Evolutionary conservation across 257 asterid species (phyloP), one percentile per base, ranked within the genome.

Genomic region (Buddleja alternifolia): DNA sequence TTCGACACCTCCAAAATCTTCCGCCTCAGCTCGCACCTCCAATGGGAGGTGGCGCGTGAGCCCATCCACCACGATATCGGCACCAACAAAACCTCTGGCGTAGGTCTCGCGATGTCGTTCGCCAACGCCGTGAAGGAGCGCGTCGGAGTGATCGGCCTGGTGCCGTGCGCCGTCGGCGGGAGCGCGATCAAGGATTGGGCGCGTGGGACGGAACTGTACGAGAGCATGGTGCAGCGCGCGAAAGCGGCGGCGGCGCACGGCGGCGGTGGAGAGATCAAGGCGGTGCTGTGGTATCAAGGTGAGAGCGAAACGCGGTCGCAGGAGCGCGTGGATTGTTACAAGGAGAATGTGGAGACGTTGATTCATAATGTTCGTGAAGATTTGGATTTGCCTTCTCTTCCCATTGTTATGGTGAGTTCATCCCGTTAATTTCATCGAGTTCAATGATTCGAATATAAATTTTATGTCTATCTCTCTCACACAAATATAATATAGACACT

Each of bases 161-260:
- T 92, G 14, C 98, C 97, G 21, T 92, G 98, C 70, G 98, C 98
- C 17, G 82, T 92, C 29, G 97, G 98, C 1, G 98, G 98, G 14
- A 90, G 97, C 3, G 91, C 91, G 40, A 88, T 92, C 78, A 84
- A 73, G 78, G 88, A 92, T 74, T 90, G 98, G 98, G 96, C 71
- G 47, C 87, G 89, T 1, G 96, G 97, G 14, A 15, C 45, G 7
- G 80, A 80, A 15, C 67, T 88, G 66, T 92, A 88, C 65, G 95
- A 86, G 25, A 78, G 73, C 32, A 92, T 92, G 98, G 77, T 92
- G 61, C 76, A 47, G 78, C 84, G 98, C 20, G 87, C 88, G 29
- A 81, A 63, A 53, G 79, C 82, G 51, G 81, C 82, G 51, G 81
- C 89, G 47, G 73, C 40, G 63, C 17, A 37, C 29, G 75, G 57